Percentiles rank a stretch among this genome's conserved stretches.
phyloP scores from a whole-genome alignment of 2,329 filamentous ascomycete species.

The Sarocladium brachiariae region DNA sequence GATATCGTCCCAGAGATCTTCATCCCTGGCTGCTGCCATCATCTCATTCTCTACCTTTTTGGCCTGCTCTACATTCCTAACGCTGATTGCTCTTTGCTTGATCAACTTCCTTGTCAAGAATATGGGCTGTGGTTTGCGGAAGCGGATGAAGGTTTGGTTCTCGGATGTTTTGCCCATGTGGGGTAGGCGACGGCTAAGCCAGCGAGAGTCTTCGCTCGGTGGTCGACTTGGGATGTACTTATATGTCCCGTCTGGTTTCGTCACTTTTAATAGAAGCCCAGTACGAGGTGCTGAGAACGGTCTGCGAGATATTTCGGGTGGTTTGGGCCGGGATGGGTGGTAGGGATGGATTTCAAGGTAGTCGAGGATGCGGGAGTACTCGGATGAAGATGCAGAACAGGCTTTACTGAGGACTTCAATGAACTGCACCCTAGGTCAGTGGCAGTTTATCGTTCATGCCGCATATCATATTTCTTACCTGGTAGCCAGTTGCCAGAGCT shows the following conservation, averaged over 20 bases:
- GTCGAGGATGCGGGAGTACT: slow-evolving; percentile 33
- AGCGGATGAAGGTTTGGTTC: slow-evolving; percentile 57
- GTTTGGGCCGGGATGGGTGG: slow-evolving; percentile 14
- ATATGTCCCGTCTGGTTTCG: slow-evolving; percentile 29
- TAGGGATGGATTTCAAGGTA: slow-evolving; percentile 26
- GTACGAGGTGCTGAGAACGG: slow-evolving; percentile 15
- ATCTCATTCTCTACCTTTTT: slow-evolving; percentile 32
- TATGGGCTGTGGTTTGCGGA: slow-evolving; percentile 57
- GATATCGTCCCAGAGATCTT: slow-evolving; percentile 44
- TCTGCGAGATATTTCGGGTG: slow-evolving; percentile 11
- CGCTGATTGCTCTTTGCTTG: slow-evolving; percentile 39
- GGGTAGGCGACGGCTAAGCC: slow-evolving; percentile 29
- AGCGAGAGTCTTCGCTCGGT: slow-evolving; percentile 16
- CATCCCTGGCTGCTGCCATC: slow-evolving; percentile 23
- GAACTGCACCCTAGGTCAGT: slow-evolving; percentile 24
- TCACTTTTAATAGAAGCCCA: slow-evolving; percentile 28
- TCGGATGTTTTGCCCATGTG: slow-evolving; percentile 32
- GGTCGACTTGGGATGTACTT: slow-evolving; percentile 34
- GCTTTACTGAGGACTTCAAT: slow-evolving; percentile 34
- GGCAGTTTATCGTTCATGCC: too few species aligned
- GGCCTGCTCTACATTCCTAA: slow-evolving; percentile 30
- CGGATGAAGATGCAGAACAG: slow-evolving; percentile 27
- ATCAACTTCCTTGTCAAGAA: slow-evolving; percentile 52
- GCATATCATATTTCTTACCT: too few species aligned
- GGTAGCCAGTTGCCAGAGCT: slow-evolving; percentile 62